These are phyloP conservation scores for Austroboletus niveus DNA, from an alignment of 1,284 basidiomycete genomes.

Conservation along the genomic window DNA sequence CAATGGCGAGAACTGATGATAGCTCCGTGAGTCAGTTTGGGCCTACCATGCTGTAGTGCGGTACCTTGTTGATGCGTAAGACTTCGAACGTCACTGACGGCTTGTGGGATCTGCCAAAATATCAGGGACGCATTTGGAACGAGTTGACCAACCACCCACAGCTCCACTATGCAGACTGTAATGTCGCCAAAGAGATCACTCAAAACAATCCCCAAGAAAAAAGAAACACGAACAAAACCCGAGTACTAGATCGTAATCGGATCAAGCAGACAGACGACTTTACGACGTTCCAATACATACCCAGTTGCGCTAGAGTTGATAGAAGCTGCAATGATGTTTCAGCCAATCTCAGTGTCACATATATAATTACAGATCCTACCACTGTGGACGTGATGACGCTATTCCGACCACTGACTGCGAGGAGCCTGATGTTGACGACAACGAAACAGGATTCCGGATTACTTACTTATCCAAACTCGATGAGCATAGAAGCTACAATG, in stretches of 20 bases:
- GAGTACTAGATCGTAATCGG: slow-evolving; percentile 7
- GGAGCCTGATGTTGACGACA: too few species aligned
- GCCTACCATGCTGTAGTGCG: too few species aligned
- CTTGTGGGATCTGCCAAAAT: slow-evolving; percentile 2
- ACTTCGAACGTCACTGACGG: not conserved
- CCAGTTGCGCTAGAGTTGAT: slow-evolving; percentile 8
- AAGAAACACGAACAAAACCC: slow-evolving; percentile 16
- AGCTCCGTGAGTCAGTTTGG: not conserved
- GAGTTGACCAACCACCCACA: slow-evolving; percentile 6
- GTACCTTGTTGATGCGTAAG: slow-evolving; percentile 3
- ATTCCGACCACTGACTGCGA: slow-evolving; percentile 23
- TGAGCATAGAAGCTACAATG: slow-evolving; percentile 23
- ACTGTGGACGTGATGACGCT: slow-evolving; percentile 14
- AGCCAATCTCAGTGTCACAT: not conserved
- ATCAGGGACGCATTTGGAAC: not conserved
- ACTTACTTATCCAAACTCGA: slow-evolving; percentile 30
- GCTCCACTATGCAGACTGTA: not conserved
- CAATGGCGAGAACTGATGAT: slow-evolving; percentile 6
- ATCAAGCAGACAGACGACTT: not conserved
- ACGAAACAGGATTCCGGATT: not conserved
- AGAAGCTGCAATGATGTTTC: slow-evolving; percentile 6
- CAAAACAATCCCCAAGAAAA: not conserved
- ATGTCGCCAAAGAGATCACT: not conserved
- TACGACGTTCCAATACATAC: slow-evolving; percentile 4
- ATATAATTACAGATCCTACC: slow-evolving; percentile 6